Evolutionary conservation across 1,139 yeast species (phyloP).

Genomic region (Magnusiomyces ingens): DNA sequence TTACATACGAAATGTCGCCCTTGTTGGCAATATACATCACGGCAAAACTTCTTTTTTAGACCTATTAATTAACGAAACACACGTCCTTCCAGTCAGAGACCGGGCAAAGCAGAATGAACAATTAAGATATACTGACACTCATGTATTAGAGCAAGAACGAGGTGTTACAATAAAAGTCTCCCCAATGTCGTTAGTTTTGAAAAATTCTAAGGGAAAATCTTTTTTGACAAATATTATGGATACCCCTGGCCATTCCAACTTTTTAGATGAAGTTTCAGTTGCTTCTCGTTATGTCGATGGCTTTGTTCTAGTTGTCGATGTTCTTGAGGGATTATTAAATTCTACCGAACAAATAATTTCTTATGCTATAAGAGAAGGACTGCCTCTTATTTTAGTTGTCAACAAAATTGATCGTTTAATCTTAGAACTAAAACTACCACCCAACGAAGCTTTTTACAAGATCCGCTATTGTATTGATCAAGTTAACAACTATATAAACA

Average conservation of each 20-base stretch:
- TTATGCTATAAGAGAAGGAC: constrained; percentile 42
- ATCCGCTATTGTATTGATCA: constrained; percentile 55
- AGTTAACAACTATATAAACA: constrained; percentile 46
- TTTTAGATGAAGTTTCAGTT: constrained; percentile 63
- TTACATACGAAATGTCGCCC: constrained; percentile 66
- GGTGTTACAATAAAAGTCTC: constrained; percentile 62
- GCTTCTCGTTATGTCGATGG: constrained; percentile 59
- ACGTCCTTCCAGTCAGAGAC: constrained; percentile 34
- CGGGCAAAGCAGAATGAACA: constrained; percentile 38
- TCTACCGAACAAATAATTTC: constrained; percentile 46
- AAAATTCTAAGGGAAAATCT: constrained; percentile 50
- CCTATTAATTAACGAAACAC: constrained; percentile 58
- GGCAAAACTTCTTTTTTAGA: constrained; percentile 87
- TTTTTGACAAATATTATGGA: constrained; percentile 61
- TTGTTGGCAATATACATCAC: constrained; percentile 77
- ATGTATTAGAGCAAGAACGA: constrained; percentile 59
- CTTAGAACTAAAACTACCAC: constrained; percentile 69
- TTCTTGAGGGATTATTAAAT: constrained; percentile 68
- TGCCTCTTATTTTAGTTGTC: constrained; percentile 56
- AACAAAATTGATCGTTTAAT: constrained; percentile 81
- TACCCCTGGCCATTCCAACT: constrained; percentile 88
- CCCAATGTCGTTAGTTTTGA: constrained; percentile 58
- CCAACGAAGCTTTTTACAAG: constrained; percentile 66
- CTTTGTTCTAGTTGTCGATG: constrained; percentile 68
- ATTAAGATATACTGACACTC: constrained; percentile 63